Evolutionary conservation across 495 filamentous ascomycete genomes (phyloP).

Genomic region (Aspergillus ellipticus): DNA sequence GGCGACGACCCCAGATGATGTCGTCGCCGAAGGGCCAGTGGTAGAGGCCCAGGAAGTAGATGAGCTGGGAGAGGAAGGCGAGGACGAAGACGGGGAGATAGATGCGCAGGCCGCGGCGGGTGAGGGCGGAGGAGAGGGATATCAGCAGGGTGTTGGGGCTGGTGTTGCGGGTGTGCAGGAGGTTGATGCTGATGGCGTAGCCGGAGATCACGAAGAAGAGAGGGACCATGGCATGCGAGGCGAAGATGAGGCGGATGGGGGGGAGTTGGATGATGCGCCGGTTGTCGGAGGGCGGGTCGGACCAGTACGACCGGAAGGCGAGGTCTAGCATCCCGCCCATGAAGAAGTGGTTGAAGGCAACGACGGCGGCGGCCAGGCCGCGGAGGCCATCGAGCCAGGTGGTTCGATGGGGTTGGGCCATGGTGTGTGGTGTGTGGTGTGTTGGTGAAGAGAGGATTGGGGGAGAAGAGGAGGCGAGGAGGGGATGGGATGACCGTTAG

Average conservation of each 20-base stretch:
- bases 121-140: constrained; percentile 47
- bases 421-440: neutral
- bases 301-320: constrained; percentile 24
- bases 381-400: constrained; percentile 24
- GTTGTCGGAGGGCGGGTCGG: constrained; percentile 31
- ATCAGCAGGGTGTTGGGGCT: neutral
- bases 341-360: constrained; percentile 20
- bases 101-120: constrained; percentile 51
- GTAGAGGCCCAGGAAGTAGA: constrained; percentile 30
- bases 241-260: constrained; percentile 50
- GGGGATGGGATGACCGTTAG: too few species aligned
- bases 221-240: constrained; percentile 55
- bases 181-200: constrained; percentile 46
- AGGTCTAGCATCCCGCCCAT: constrained; percentile 18
- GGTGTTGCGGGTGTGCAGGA: neutral
- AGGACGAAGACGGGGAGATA: constrained; percentile 50
- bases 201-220: constrained; percentile 62
- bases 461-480: neutral
- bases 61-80: constrained; percentile 37
- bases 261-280: constrained; percentile 52
- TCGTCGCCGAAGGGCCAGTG: constrained; percentile 12
- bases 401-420: constrained; percentile 3
- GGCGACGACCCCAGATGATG: constrained; percentile 13
- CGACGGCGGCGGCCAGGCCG: constrained; percentile 21
- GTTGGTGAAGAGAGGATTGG: neutral